Conservation (phyloP, 169 alveolate species). For the Plasmodium gallinaceum region DNA sequence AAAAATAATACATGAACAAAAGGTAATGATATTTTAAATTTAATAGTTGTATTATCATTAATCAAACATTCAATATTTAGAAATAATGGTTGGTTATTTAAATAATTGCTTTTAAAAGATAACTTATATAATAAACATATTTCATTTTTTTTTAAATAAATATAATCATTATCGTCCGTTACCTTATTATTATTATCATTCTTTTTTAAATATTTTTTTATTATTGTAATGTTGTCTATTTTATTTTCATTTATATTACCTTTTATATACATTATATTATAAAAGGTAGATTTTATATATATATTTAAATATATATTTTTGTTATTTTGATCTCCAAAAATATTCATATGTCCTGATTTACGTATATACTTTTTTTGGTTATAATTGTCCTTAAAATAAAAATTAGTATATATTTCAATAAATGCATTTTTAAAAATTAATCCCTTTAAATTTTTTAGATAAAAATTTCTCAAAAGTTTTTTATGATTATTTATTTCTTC, state of each 20-base stretch:
- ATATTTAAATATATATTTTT: slow-evolving; percentile 44
- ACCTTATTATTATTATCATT: slow-evolving; percentile 25
- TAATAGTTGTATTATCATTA: slow-evolving; percentile 53
- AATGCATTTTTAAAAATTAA: slow-evolving; percentile 51
- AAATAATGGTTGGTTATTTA: slow-evolving; percentile 30
- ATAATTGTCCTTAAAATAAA: slow-evolving; percentile 21
- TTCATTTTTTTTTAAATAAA: slow-evolving; percentile 64
- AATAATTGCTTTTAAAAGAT: slow-evolving; percentile 22
- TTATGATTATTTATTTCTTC: slow-evolving; percentile 63
- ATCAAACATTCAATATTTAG: slow-evolving; percentile 59
- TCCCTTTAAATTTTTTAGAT: slow-evolving; percentile 46
- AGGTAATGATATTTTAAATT: slow-evolving; percentile 60
- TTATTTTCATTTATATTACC: slow-evolving; percentile 44
- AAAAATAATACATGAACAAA: slow-evolving; percentile 29
- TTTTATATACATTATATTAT: slow-evolving; percentile 52
- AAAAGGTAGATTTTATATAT: slow-evolving; percentile 51
- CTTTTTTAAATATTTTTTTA: slow-evolving; percentile 44
- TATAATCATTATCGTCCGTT: slow-evolving; percentile 65
- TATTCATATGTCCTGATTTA: background rate
- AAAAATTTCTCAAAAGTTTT: slow-evolving; percentile 27
- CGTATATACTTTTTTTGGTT: slow-evolving; percentile 2
- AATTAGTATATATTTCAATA: slow-evolving; percentile 52
- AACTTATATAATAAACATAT: slow-evolving; percentile 59
- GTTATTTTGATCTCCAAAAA: background rate
- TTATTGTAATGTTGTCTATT: slow-evolving; percentile 54